Evolutionary conservation across 768 basidiomycete genomes (phyloP).

Genomic region (Leucogyrophana mollusca): DNA sequence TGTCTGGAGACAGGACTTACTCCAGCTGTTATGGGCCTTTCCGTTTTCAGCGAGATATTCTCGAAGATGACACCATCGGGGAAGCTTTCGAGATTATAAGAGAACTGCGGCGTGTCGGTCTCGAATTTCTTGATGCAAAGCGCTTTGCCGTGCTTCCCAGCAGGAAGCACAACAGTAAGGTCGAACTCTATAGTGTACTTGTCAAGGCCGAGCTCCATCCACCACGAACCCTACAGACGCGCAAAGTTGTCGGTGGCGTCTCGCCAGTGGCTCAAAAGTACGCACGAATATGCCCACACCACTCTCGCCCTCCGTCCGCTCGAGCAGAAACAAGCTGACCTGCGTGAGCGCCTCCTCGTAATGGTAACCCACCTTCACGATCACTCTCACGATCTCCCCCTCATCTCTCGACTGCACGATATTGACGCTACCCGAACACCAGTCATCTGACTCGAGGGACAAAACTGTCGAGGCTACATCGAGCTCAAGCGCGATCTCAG

Average conservation of each 20-base stretch:
- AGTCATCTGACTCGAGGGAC: conserved; percentile 29
- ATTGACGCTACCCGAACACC: conserved; percentile 25
- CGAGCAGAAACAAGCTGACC: conserved; percentile 28
- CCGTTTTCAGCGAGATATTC: conserved; percentile 33
- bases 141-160: conserved; percentile 15
- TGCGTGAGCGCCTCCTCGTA: conserved; percentile 15
- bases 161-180: conserved; percentile 37
- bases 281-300: conserved; percentile 36
- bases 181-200: conserved; percentile 30
- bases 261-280: background rate
- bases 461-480: conserved; percentile 28
- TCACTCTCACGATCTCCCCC: conserved; percentile 26
- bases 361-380: conserved; percentile 22
- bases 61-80: conserved; percentile 35
- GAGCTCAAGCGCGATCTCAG: conserved; percentile 25
- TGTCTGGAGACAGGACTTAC: conserved; percentile 19
- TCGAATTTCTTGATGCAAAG: conserved; percentile 40
- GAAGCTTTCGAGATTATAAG: conserved; percentile 36
- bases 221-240: conserved; percentile 31
- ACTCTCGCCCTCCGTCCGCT: conserved; percentile 19
- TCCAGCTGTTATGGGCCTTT: conserved; percentile 32
- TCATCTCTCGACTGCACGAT: conserved; percentile 28
- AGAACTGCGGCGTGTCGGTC: conserved; percentile 40
- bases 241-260: background rate
- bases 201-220: conserved; percentile 5